These are phyloP conservation scores for Tanacetum coccineum DNA, from an alignment of 129 eudicot genomes.

Conservation along the genomic window DNA sequence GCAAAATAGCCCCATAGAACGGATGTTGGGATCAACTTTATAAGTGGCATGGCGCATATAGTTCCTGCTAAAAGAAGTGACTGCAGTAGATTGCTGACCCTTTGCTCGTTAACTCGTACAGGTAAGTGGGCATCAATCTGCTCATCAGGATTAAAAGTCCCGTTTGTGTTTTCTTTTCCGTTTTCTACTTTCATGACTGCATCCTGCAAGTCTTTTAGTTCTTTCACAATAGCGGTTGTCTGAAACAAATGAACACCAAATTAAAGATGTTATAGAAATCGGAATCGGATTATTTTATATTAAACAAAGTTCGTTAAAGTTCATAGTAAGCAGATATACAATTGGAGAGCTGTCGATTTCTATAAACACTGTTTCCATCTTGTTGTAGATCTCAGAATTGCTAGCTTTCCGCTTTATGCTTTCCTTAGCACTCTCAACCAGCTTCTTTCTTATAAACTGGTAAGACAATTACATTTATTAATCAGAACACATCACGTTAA, in stretches of 20 bases:
- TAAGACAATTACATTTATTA: constrained; percentile 5
- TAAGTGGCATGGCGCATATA: constrained; percentile 46
- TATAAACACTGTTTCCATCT: constrained; percentile 48
- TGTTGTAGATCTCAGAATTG: constrained; percentile 40
- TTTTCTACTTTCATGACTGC: constrained; percentile 58
- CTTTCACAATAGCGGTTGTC: constrained; percentile 42
- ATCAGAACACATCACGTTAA: neutral
- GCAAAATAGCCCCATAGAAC: constrained; percentile 80
- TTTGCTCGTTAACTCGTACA: constrained; percentile 78
- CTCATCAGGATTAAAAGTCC: constrained; percentile 45
- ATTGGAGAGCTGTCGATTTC: constrained; percentile 44
- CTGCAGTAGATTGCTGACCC: constrained; percentile 71
- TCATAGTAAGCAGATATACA: constrained; percentile 25
- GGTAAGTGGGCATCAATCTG: constrained; percentile 67
- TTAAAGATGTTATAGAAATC: neutral
- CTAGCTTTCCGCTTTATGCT: constrained; percentile 38
- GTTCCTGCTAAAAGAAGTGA: constrained; percentile 60
- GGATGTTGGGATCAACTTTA: constrained; percentile 55
- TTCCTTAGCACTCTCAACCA: constrained; percentile 47
- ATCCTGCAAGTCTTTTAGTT: constrained; percentile 51
- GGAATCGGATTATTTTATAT: neutral
- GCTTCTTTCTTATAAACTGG: constrained; percentile 45
- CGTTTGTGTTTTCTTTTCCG: constrained; percentile 29
- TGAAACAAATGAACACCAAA: constrained; percentile 16
- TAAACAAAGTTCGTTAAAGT: neutral